phyloP scores from a whole-genome alignment of 2,329 filamentous ascomycete genomes.

The Ophiostoma tasmaniense region DNA sequence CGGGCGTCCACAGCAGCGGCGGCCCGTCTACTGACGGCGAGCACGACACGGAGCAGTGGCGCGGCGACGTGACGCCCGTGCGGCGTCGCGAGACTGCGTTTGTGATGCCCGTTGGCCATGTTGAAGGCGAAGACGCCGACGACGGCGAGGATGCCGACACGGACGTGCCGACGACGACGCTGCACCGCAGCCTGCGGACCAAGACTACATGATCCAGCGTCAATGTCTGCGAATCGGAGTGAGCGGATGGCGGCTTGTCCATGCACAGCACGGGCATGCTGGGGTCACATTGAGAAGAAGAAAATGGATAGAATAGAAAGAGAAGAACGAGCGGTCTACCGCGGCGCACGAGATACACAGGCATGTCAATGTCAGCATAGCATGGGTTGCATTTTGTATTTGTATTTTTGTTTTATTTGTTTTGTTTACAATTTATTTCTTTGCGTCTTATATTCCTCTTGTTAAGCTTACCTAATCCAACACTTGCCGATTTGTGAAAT shows the following conservation, averaged over 20 bases:
- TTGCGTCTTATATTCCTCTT: neutral
- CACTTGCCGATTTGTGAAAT: too few species aligned
- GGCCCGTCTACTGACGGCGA: neutral
- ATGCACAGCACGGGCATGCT: neutral
- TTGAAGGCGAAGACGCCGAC: neutral
- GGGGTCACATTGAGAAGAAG: neutral
- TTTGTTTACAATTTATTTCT: neutral
- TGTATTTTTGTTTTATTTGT: neutral
- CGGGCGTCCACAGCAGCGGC: constrained; percentile 12
- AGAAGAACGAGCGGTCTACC: neutral
- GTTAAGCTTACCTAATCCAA: too few species aligned
- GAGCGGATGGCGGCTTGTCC: neutral
- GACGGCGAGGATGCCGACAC: constrained; percentile 11
- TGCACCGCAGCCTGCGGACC: constrained; percentile 6
- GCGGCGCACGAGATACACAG: neutral
- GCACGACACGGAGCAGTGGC: neutral
- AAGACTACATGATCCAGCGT: constrained; percentile 11
- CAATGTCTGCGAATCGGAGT: neutral
- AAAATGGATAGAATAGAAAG: neutral
- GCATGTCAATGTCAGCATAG: neutral
- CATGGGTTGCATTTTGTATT: neutral
- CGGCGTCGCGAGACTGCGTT: constrained; percentile 10
- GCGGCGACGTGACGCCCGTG: constrained; percentile 11
- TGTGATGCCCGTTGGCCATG: neutral
- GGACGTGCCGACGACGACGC: constrained; percentile 15